phyloP scores from a whole-genome alignment of 2,329 filamentous ascomycete species.

The Chaetomium sp. region DNA sequence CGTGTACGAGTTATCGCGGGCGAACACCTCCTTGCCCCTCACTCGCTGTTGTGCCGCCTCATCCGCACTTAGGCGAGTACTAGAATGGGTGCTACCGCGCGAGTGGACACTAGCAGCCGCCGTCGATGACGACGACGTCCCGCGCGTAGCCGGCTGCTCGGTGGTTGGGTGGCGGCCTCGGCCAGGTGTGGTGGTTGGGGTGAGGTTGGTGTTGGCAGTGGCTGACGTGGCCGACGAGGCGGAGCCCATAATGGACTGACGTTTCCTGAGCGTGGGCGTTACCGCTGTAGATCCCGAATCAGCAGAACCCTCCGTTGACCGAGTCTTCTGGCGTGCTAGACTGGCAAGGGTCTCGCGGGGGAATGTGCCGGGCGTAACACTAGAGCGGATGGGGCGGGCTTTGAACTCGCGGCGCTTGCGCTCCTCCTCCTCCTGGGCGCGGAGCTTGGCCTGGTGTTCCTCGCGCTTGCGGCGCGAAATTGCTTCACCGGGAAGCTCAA shows the following conservation, averaged over 20 bases:
- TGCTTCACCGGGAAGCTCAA: constrained; percentile 58
- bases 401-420: constrained; percentile 57
- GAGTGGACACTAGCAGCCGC: constrained; percentile 38
- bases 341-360: constrained; percentile 55
- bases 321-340: constrained; percentile 38
- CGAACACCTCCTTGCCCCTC: constrained; percentile 48
- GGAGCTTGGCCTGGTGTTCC: constrained; percentile 48
- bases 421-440: constrained; percentile 54
- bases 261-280: constrained; percentile 23
- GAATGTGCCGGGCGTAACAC: constrained; percentile 33
- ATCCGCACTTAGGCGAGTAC: constrained; percentile 35
- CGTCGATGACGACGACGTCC: constrained; percentile 42
- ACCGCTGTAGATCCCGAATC: constrained; percentile 24
- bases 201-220: neutral
- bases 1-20: constrained; percentile 43
- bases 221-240: neutral
- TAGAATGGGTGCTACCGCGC: constrained; percentile 24
- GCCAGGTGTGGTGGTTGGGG: constrained; percentile 5
- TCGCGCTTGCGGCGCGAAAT: constrained; percentile 51
- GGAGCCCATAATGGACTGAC: constrained; percentile 18
- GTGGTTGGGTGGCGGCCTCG: constrained; percentile 23
- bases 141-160: constrained; percentile 33
- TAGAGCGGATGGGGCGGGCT: constrained; percentile 48
- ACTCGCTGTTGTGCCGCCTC: constrained; percentile 45
- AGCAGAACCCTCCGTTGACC: constrained; percentile 7